Base-by-base conservation (phyloP, 2,329 filamentous ascomycete species). In the Zarea fungicola region DNA sequence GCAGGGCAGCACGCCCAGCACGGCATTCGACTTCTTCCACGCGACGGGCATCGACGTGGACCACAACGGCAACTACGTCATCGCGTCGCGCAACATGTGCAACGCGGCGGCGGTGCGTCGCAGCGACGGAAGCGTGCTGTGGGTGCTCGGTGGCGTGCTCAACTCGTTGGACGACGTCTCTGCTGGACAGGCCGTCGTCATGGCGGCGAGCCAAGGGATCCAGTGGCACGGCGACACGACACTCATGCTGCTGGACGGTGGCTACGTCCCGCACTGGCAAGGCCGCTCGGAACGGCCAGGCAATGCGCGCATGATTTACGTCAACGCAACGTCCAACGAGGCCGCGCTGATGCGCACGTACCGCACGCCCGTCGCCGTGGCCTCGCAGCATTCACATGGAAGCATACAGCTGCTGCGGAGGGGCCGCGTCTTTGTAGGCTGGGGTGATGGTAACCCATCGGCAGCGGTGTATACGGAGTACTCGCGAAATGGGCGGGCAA, bases 141-240 rank as follows among this genome's bases (percentile, higher is more conserved):
- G 78, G 78, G 71, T 70, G 29, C 63, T 81, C 6, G 74, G 75
- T 14, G 78, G 78, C 18, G 64, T 67, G 41, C 58, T 64, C 42
- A 77, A 71, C 48, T 60, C 61, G 41, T 74, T 65, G 34, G 29
- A 77, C 10, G 81, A 58, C 79, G 71, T 52, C 80, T 79, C 58
- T 76, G 80, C 58, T 72, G 81, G 61, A 78, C 80, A 62, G 75
- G 74, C 29, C 63, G 81, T 23, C 72, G 78, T 55, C 78, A 79
- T 56, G 71, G 73, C 45, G 55, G 60, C 0, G 55, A 67, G 0
- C 75, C 75, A 5, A 39, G 31, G 65, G 62, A 2, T 67, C 59
- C 1, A 55, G 64, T 4, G 66, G 67, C 8, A 61, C 62, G 3
- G 56, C 55, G 80, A 81, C 60, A 60, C 57, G 16, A 74, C 70